These are phyloP conservation scores for Colletotrichum godetiae DNA, from an alignment of 2,329 filamentous ascomycete species.

Conservation along the genomic window DNA sequence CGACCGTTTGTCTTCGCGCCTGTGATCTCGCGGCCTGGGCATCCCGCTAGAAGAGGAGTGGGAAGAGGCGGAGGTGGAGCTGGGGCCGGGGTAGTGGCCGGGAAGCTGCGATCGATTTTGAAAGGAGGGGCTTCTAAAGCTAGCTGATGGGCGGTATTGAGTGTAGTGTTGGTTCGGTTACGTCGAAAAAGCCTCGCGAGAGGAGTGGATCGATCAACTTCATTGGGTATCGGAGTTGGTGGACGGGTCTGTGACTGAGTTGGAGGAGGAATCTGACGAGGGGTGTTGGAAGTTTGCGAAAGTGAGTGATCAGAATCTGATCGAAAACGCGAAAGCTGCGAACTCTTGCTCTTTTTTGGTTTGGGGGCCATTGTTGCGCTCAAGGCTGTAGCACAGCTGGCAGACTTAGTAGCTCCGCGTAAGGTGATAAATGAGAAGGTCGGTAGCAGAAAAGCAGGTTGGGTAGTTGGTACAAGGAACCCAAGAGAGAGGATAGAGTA, in stretches of 20 bases:
- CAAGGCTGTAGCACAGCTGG: too few relatives aligned
- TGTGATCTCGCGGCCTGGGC: slow-evolving; percentile 52
- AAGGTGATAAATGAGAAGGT: not conserved
- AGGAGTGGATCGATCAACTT: not conserved
- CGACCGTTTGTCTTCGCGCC: slow-evolving; percentile 51
- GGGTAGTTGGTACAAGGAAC: not conserved
- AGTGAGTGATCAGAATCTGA: not conserved
- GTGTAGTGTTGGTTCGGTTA: not conserved
- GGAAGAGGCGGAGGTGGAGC: slow-evolving; percentile 10
- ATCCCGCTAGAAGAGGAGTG: slow-evolving; percentile 56
- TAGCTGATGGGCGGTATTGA: not conserved
- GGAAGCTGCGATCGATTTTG: not conserved
- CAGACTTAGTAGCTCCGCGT: too few relatives aligned
- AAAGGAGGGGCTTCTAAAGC: not conserved
- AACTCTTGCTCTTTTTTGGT: not conserved
- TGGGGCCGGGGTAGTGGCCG: too few relatives aligned
- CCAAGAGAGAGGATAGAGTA: not conserved
- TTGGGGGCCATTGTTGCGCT: not conserved
- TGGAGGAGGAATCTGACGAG: not conserved
- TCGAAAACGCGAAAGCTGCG: not conserved
- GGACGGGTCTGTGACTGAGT: not conserved
- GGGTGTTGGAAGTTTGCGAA: not conserved
- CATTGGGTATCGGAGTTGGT: not conserved
- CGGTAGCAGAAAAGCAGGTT: not conserved
- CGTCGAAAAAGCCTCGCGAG: slow-evolving; percentile 10